Evolutionary conservation across 164 flowering plant species (phyloP).

Genomic region (Berberis vulgaris): DNA sequence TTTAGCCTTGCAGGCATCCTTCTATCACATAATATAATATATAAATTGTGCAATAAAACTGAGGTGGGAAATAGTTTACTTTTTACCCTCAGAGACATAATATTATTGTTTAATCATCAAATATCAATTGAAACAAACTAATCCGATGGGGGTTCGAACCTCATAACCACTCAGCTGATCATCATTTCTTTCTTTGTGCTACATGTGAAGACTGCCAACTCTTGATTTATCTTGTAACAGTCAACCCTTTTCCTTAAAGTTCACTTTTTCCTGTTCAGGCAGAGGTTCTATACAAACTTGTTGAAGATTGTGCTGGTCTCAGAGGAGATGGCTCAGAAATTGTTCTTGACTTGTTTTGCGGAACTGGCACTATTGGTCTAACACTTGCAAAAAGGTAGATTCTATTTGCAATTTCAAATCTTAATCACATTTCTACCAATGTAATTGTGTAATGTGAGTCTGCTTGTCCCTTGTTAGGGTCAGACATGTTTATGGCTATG

Average conservation of each 20-base stretch:
- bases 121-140: no score
- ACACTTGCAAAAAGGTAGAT: constrained; percentile 80
- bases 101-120: no score
- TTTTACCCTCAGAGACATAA: no score
- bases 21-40: no score
- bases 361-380: constrained; percentile 96
- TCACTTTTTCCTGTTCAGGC: constrained; percentile 48
- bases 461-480: constrained; percentile 41
- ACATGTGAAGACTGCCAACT: background rate
- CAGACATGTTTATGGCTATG: constrained; percentile 85
- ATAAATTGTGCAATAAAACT: no score
- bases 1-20: no score
- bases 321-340: constrained; percentile 92
- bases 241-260: background rate
- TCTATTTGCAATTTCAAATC: constrained; percentile 2
- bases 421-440: background rate
- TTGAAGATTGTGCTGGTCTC: constrained; percentile 81
- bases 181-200: background rate
- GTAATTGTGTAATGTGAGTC: background rate
- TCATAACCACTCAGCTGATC: background rate
- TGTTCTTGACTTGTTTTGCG: constrained; percentile 93
- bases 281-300: constrained; percentile 77
- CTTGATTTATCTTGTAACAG: background rate
- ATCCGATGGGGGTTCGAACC: no score
- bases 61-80: no score